Base-by-base conservation (phyloP, 805 yeast species). In the Metschnikowia colocasiae region DNA sequence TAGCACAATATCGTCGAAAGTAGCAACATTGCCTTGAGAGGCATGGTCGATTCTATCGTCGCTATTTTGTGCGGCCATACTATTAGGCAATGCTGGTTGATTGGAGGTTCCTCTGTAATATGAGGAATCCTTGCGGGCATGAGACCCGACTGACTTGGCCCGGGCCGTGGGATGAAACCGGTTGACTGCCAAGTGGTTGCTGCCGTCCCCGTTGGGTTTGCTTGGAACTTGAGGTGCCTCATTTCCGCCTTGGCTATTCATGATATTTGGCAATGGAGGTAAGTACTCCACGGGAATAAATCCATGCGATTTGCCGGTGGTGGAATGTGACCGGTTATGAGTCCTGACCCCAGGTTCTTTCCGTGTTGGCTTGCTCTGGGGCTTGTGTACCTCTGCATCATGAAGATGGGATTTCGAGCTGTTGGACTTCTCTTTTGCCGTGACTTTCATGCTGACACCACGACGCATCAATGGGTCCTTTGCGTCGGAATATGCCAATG, bases 141-240 rank as follows among this genome's bases (percentile, higher is more conserved):
- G 92, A 6, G 75, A 75, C n/a, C 91, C 90, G 41, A 87, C 82
- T 18, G 95, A 85, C 61, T 86, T 88, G 2, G 95, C 95, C 58
- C 96, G 79, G 0, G 95, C 95, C 12, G 89, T 81, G 31, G 96
- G 95, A 63, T 87, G 96, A 51, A 71, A 68, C 39, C 65, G 32
- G 19, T 39, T 46, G 27, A 40, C 46, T n/a, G 34, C 30, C 42
- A 42, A 43, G 12, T 27, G 29, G 6, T 45, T 20, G n/a, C 16
- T 23, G 22, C 23, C 36, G 7, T 32, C 47, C 3, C 40, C 40
- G 6, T 15, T 25, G 23, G 29, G 20, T 41, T 46, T 25, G 40
- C 29, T 15, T 12, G 13, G n/a, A n/a, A 13, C 27, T 13, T 35
- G 47, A 7, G 40, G 51, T 45, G 42, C 8, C 53, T 56, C 30